A percentile compares a stretch with the other conserved stretches of the same genome.
phyloP scores from a whole-genome alignment of 306 rosid genomes.

The Rosa multiflora region DNA sequence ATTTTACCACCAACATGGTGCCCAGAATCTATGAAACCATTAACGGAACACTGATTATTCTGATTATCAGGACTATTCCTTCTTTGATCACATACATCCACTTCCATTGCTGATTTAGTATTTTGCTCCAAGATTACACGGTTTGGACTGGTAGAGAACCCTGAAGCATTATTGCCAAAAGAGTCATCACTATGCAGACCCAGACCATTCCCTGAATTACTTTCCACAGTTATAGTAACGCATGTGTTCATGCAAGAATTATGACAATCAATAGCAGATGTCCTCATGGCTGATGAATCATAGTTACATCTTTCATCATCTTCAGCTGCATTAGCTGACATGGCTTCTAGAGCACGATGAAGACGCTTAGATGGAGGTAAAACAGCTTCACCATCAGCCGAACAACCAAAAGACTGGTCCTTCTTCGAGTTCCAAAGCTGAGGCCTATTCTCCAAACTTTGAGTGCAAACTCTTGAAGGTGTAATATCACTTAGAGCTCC shows the following conservation, averaged over 20 bases:
- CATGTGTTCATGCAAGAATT: constrained; percentile 31
- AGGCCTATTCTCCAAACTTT: constrained; percentile 39
- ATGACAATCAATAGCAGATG: constrained; percentile 32
- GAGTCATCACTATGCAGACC: constrained; percentile 30
- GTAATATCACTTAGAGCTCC: constrained; percentile 42
- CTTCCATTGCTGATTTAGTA: constrained; percentile 29
- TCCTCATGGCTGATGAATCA: constrained; percentile 38
- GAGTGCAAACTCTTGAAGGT: constrained; percentile 43
- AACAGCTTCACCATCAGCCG: constrained; percentile 78
- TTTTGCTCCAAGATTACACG: constrained; percentile 33
- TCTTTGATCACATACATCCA: constrained; percentile 28
- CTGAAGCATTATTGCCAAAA: constrained; percentile 32
- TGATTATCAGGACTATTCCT: constrained; percentile 29
- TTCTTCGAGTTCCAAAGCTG: constrained; percentile 51
- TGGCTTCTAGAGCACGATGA: constrained; percentile 97
- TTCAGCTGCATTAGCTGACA: constrained; percentile 94
- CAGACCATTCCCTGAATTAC: constrained; percentile 32
- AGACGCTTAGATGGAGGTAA: constrained; percentile 96
- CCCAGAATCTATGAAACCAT: constrained; percentile 29
- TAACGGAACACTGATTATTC: constrained; percentile 33
- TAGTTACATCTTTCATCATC: constrained; percentile 49
- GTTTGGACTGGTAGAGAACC: constrained; percentile 37
- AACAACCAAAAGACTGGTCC: constrained; percentile 64
- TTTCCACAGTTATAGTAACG: constrained; percentile 30
- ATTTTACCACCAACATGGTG: constrained; percentile 34